phyloP scores from a whole-genome alignment of 2,329 filamentous ascomycete species.

The Penicillium expansum region DNA sequence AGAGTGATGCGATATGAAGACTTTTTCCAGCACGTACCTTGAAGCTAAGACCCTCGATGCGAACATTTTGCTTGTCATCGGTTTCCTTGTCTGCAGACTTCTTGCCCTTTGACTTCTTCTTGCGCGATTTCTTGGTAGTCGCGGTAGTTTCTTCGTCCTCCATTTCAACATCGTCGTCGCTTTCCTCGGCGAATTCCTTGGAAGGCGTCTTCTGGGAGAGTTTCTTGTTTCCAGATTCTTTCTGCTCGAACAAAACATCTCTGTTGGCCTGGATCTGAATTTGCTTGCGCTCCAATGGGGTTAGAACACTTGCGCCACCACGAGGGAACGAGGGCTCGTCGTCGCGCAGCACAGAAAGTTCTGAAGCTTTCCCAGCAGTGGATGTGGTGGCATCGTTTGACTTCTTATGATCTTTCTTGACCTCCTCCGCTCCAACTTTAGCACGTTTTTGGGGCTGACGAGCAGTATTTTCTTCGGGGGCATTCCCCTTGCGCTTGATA shows the following conservation, averaged over 20 bases:
- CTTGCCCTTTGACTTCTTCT: conserved; percentile 45
- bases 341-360: conserved; percentile 55
- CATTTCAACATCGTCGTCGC: conserved; percentile 54
- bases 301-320: conserved; percentile 86
- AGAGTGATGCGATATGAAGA: conserved; percentile 26
- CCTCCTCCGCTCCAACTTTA: conserved; percentile 38
- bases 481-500: conserved; percentile 46
- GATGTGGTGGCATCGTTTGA: conserved; percentile 23
- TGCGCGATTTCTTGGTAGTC: conserved; percentile 40
- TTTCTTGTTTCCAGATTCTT: conserved; percentile 50
- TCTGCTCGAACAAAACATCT: conserved; percentile 87
- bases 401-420: conserved; percentile 36
- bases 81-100: conserved; percentile 53
- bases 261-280: conserved; percentile 90
- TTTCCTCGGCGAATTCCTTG: conserved; percentile 60
- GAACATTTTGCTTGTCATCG: conserved; percentile 56
- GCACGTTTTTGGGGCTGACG: conserved; percentile 42
- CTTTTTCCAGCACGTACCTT: conserved; percentile 58
- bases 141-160: conserved; percentile 42
- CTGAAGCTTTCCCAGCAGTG: conserved; percentile 32
- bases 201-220: conserved; percentile 40
- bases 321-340: conserved; percentile 90
- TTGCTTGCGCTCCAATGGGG: conserved; percentile 92
- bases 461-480: conserved; percentile 35
- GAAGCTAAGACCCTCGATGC: conserved; percentile 83